Evolutionary conservation across 768 basidiomycete species (phyloP).

Genomic region (Nidularia sp.): DNA sequence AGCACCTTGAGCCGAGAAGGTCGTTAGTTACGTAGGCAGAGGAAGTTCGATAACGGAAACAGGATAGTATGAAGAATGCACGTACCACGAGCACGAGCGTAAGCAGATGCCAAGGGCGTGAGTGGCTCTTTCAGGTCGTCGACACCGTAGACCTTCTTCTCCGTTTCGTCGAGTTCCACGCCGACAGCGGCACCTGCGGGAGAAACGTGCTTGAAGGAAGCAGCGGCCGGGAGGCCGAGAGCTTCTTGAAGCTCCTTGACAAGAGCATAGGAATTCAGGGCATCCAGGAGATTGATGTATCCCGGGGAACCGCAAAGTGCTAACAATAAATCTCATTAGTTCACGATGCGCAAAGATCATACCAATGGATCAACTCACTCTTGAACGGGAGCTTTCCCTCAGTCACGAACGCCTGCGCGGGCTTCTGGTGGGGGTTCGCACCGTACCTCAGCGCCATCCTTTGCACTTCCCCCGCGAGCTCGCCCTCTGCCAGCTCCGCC

Average conservation of each 20-base stretch:
- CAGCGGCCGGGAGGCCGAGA: conserved; percentile 87
- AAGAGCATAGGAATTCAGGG: conserved; percentile 93
- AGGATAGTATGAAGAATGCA: background rate
- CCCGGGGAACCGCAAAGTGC: conserved; percentile 93
- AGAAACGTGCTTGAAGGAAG: conserved; percentile 99
- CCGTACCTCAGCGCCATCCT: conserved; percentile 88
- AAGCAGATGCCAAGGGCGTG: conserved; percentile 86
- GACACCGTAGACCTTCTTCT: conserved; percentile 94
- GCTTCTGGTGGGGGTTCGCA: conserved; percentile 98
- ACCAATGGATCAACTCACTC: conserved; percentile 39
- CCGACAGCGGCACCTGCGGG: conserved; percentile 97
- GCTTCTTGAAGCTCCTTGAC: conserved; percentile 92
- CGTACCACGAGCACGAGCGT: conserved; percentile 89
- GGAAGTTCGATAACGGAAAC: too few relatives aligned
- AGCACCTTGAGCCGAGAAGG: conserved; percentile 51
- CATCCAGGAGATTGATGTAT: conserved; percentile 97
- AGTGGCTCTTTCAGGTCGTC: conserved; percentile 91
- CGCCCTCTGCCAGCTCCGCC: conserved; percentile 60
- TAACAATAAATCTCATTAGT: conserved; percentile 20
- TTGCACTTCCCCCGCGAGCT: conserved; percentile 70
- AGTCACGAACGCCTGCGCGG: conserved; percentile 92
- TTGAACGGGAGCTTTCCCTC: conserved; percentile 91
- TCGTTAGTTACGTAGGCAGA: too few relatives aligned
- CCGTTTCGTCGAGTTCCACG: conserved; percentile 71
- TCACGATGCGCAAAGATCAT: background rate